These are phyloP conservation scores for Arthrobotrys pseudoclavata DNA, from an alignment of 2,329 filamentous ascomycete genomes.

Conservation along the genomic window DNA sequence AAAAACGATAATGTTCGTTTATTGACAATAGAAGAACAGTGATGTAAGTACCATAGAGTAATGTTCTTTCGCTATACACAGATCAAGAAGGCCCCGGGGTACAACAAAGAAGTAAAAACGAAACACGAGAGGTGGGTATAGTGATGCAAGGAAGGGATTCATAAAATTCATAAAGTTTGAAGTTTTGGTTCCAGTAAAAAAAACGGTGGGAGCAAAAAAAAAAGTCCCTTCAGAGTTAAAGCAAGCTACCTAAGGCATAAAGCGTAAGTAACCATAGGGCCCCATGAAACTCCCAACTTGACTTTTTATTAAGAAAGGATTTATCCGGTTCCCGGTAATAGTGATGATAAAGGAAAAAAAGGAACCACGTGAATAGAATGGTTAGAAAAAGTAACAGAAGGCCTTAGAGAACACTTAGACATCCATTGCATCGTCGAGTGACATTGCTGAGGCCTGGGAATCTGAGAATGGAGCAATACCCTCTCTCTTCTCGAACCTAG, in stretches of 20 bases:
- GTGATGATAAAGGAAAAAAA: neutral
- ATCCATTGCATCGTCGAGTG: slow-evolving; percentile 47
- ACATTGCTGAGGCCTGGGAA: slow-evolving; percentile 51
- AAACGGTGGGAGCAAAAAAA: neutral
- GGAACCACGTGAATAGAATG: slow-evolving; percentile 5
- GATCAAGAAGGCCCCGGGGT: neutral
- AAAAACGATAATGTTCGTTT: slow-evolving; percentile 9
- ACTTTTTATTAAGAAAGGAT: slow-evolving; percentile 10
- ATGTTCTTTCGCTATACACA: slow-evolving; percentile 22
- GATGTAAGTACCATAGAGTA: neutral
- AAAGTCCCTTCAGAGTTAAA: neutral
- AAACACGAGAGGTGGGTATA: slow-evolving; percentile 34
- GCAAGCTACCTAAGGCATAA: neutral
- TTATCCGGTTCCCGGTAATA: slow-evolving; percentile 1
- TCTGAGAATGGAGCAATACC: slow-evolving; percentile 56
- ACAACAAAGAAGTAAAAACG: neutral
- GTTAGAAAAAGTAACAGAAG: neutral
- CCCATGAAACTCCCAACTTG: neutral
- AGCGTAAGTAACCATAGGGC: neutral
- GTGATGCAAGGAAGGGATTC: slow-evolving; percentile 22
- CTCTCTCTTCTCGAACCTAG: slow-evolving; percentile 59
- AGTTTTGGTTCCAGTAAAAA: neutral
- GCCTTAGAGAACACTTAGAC: slow-evolving; percentile 1
- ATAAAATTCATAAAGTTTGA: slow-evolving; percentile 14
- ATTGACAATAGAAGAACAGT: slow-evolving; percentile 5